Conservation (phyloP, 1,284 basidiomycete genomes). For the Ustilago cynodontis region DNA sequence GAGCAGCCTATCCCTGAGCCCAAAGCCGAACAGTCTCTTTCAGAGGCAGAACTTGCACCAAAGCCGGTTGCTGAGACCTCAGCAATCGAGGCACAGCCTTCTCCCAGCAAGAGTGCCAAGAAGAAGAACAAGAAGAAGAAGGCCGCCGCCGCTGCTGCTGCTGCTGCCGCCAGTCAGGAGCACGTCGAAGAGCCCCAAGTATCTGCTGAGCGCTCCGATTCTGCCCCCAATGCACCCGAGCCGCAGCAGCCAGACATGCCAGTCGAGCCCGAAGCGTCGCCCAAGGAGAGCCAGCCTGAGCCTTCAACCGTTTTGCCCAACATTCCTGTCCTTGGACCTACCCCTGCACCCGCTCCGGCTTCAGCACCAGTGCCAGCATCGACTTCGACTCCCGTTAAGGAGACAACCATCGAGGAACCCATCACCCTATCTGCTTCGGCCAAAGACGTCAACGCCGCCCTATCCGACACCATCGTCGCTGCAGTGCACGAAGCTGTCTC, state of each 20-base stretch:
- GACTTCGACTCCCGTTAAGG: not conserved
- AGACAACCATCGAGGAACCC: not conserved
- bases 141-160: not conserved
- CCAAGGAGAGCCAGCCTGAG: not conserved
- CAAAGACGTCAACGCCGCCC: slow-evolving; percentile 10
- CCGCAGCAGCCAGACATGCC: not conserved
- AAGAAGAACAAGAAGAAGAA: slow-evolving; percentile 40
- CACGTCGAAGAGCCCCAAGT: slow-evolving; percentile 1
- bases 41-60: not conserved
- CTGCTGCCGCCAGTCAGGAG: not conserved
- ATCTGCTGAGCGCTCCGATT: not conserved
- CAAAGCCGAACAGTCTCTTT: not conserved
- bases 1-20: not conserved
- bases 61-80: not conserved
- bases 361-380: not conserved
- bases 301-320: not conserved
- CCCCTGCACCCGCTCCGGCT: not conserved
- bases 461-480: slow-evolving; percentile 17
- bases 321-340: not conserved
- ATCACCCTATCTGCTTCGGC: slow-evolving; percentile 11
- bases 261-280: not conserved
- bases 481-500: slow-evolving; percentile 28
- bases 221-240: not conserved
- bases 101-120: slow-evolving; percentile 22
- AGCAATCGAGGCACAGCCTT: not conserved